These are phyloP conservation scores for Nemania sp. DNA, from an alignment of 2,329 filamentous ascomycete species.

Conservation along the genomic window DNA sequence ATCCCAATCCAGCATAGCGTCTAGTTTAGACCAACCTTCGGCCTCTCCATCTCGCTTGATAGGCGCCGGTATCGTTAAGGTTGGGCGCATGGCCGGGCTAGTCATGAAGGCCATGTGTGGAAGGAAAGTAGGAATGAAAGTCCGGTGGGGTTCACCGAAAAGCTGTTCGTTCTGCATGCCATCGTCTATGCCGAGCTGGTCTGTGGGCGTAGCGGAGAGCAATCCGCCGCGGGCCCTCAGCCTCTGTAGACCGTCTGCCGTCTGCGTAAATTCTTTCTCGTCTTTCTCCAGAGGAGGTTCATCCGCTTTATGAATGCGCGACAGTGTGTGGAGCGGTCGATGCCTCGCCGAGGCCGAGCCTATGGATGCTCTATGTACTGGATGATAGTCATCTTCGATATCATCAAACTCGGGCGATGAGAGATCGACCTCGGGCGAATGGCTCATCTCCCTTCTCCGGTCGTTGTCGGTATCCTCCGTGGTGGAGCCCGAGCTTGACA, in stretches of 20 bases:
- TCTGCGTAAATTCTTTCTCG: constrained; percentile 96
- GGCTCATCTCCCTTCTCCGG: constrained; percentile 72
- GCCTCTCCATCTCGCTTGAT: constrained; percentile 46
- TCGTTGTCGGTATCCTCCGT: constrained; percentile 76
- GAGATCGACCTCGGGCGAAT: constrained; percentile 91
- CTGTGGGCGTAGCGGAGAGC: constrained; percentile 42
- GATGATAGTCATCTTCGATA: constrained; percentile 60
- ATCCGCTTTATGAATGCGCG: constrained; percentile 70
- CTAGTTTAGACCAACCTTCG: constrained; percentile 51
- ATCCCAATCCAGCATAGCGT: constrained; percentile 60
- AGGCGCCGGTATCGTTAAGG: constrained; percentile 47
- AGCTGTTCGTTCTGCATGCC: constrained; percentile 55
- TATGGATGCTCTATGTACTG: constrained; percentile 64
- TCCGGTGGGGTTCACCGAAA: constrained; percentile 52
- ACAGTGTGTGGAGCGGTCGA: constrained; percentile 46
- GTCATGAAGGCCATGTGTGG: constrained; percentile 52
- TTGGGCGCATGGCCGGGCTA: constrained; percentile 60
- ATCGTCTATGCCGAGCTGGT: constrained; percentile 48
- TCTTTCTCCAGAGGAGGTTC: constrained; percentile 91
- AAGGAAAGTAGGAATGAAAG: constrained; percentile 40
- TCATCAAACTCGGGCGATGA: constrained; percentile 86
- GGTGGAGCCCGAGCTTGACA: constrained; percentile 70
- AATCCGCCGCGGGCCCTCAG: constrained; percentile 59
- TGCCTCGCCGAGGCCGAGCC: constrained; percentile 53
- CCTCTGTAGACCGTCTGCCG: constrained; percentile 80